Conservation (phyloP, 1,139 yeast genomes). For the Geotrichum cucujoidarum region DNA sequence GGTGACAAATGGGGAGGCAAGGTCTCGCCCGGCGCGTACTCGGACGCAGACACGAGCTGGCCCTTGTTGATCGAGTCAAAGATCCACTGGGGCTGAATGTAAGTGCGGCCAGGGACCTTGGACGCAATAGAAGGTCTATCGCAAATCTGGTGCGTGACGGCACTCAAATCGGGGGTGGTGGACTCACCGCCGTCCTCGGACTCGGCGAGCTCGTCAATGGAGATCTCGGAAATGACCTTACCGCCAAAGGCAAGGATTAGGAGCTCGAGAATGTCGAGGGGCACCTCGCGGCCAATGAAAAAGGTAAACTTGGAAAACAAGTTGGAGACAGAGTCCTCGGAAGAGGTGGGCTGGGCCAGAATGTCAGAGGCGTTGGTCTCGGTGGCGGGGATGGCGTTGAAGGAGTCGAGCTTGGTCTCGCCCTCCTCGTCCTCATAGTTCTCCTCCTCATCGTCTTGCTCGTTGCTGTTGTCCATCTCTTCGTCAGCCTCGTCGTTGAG, state of each 20-base stretch:
- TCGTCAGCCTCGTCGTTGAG: conserved; percentile 46
- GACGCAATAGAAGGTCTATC: conserved; percentile 81
- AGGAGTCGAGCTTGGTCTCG: conserved; percentile 63
- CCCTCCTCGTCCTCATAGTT: conserved; percentile 41
- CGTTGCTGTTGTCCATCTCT: conserved; percentile 39
- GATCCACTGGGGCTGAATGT: conserved; percentile 96
- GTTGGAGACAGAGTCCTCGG: conserved; percentile 52
- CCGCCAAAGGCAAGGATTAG: conserved; percentile 88
- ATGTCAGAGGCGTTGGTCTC: conserved; percentile 69
- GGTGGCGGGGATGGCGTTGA: conserved; percentile 49
- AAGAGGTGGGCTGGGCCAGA: conserved; percentile 70
- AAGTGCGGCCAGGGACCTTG: conserved; percentile 87
- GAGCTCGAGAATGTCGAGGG: conserved; percentile 85
- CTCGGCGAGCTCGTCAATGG: conserved; percentile 64
- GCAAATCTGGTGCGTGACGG: conserved; percentile 86
- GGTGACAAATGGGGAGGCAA: conserved; percentile 97
- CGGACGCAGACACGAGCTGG: conserved; percentile 65
- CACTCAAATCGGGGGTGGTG: conserved; percentile 49
- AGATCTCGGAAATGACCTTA: conserved; percentile 75
- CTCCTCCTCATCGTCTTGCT: conserved; percentile 35
- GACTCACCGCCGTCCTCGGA: conserved; percentile 34
- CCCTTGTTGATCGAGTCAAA: conserved; percentile 86
- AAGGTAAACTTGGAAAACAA: conserved; percentile 73
- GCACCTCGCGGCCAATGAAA: conserved; percentile 92
- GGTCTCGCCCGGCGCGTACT: conserved; percentile 89